A percentile compares a stretch with the other conserved stretches of the same genome.
Evolutionary conservation across 305 asterid species (phyloP).

Genomic region (Withania somnifera): DNA sequence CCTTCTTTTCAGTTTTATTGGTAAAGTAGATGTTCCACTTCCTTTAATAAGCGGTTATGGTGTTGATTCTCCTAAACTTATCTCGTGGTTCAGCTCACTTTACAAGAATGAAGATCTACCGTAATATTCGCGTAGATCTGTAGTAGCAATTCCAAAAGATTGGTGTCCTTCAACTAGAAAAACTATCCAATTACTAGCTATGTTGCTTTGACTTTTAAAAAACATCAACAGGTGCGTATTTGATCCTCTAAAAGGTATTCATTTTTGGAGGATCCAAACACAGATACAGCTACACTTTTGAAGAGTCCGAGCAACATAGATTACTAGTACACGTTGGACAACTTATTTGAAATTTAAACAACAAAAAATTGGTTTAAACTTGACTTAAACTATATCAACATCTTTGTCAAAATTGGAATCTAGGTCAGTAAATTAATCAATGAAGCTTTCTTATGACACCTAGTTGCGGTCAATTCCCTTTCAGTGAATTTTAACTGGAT

Average conservation of each 20-base stretch:
- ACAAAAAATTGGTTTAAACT: background rate
- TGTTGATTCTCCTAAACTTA: background rate
- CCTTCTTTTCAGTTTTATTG: background rate
- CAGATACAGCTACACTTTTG: background rate
- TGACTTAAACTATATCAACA: background rate
- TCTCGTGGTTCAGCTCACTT: background rate
- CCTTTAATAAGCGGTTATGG: background rate
- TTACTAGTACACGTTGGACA: background rate
- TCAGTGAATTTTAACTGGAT: background rate
- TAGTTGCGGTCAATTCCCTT: background rate
- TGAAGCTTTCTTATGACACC: background rate
- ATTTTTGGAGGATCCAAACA: background rate
- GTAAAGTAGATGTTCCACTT: background rate
- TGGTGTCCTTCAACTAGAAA: background rate
- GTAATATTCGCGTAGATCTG: background rate
- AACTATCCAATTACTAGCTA: background rate
- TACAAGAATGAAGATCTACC: background rate
- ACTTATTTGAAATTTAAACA: background rate
- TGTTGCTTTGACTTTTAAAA: background rate
- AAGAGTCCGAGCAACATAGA: background rate
- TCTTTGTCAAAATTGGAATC: background rate
- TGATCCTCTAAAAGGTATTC: background rate
- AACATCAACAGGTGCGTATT: background rate
- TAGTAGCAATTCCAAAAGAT: background rate
- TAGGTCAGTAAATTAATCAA: background rate